Evolutionary conservation across 2,329 filamentous ascomycete species (phyloP), one percentile per base, ranked within the genome.

Genomic region (Cryphonectria japonica): DNA sequence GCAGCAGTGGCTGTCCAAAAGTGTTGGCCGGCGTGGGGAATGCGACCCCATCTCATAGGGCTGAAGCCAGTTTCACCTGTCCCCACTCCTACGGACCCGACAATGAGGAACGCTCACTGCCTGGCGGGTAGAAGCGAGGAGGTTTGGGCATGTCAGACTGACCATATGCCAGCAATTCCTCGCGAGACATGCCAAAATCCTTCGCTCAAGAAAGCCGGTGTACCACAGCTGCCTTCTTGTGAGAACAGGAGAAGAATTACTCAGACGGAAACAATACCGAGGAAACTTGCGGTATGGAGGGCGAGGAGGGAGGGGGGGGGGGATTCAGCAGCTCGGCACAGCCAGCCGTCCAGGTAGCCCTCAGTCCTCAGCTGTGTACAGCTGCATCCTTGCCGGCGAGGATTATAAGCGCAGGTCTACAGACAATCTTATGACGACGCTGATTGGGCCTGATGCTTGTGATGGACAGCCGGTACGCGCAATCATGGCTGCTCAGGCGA

Each of bases 21-120:
- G 54, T 63, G 69, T 67, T 71, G 69, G 69, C 39, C 54, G 39
- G 67, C 41, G 41, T 65, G 63, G 63, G 41, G 41, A 52, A 68
- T 54, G 37, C 41, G 67, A 52, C 41, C 59, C 67, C 41, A 54
- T 54, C 69, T 61, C 66, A 59, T 73, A 73, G 71, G 71, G 71
- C 71, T 73, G 71, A 73, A 68, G 50, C 43, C 22, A 14, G 67
- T 62, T 54, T 68, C 60, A 73, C 50, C 34, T 63, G 46, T 37
- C 71, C 67, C 69, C 69, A 69, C 66, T 69, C 62, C 63, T 50
- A 34, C 63, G 57, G 69, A 69, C 69, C 71, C 69, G 69, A 71
- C 69, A 69, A 43, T 37, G 57, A 66, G 71, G 71, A 67, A 69
- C 71, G 67, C 59, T 63, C 29, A 63, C 59, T 50, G 37, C 63